Evolutionary conservation across 1,139 yeast species (phyloP), one percentile per base, ranked within the genome.

Genomic region (Spathaspora sp.): DNA sequence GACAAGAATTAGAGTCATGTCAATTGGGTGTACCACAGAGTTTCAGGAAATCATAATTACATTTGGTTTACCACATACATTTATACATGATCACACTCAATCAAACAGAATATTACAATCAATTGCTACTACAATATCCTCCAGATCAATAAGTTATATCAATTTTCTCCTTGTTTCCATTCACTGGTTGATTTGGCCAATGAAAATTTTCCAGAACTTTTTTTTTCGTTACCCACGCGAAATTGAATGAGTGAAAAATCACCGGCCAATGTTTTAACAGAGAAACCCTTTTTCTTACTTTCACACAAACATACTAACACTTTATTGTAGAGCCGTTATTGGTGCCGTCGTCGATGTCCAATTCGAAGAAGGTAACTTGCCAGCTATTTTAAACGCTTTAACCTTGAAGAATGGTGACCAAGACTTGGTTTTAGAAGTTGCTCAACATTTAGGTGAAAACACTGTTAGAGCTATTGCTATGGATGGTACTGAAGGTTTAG

Each of bases 401-500:
- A 91, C 89, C 74, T 84, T 93, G 70, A 81, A 85, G 72, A 74
- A 74, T 57, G 79, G 79, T 67, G 87, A 84, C 63, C 74, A 78
- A 64, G 77, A 77, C 64, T 85, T 93, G 70, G 93, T 93, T 58
- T 86, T 93, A 67, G 99, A 93, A 81, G 99, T 93, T 64, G 95
- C 99, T 67, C 99, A 93, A 81, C 99, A 93, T 78, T 84, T 93
- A 78, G 99, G 99, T 82, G 99, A 93, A 82, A 90, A 90, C 89
- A 88, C 98, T 65, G 98, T 93, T 74, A 91, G 99, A 85, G 88
- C 99, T 70, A 93, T 93, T 88, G 98, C 99, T 72, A 93, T 93
- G 99, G 99, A 93, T 78, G 99, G 98, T 88, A 93, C 99, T 64
- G 98, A 93, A 76, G 99, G 99, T 89, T 86, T 93, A 69, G 97